Evolutionary conservation across 352 stramenopile genomes (phyloP).

Genomic region (Phytophthora brassicae): DNA sequence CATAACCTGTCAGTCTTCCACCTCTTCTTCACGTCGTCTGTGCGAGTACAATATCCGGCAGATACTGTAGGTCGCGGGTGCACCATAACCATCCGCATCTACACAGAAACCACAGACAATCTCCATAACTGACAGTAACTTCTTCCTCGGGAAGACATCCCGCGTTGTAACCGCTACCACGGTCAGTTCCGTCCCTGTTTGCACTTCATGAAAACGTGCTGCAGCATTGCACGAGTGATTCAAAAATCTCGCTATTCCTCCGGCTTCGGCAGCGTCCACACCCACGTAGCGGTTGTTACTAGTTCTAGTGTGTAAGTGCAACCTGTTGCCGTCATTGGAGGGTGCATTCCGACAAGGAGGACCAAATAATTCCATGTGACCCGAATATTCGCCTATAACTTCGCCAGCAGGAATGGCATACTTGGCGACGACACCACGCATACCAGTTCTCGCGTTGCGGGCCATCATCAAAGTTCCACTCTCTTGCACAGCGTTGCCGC

Average conservation of each 20-base stretch:
- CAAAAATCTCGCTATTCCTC: neutral
- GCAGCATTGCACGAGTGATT: neutral
- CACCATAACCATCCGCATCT: too few relatives aligned
- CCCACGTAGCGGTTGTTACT: neutral
- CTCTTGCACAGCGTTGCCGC: neutral
- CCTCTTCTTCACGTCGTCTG: too few relatives aligned
- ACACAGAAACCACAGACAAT: neutral
- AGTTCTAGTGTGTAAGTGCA: neutral
- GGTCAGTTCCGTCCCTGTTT: neutral
- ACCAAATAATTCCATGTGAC: neutral
- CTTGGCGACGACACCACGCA: neutral
- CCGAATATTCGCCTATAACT: neutral
- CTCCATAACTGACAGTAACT: neutral
- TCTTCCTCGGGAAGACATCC: neutral
- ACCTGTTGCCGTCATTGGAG: neutral
- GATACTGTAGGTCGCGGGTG: neutral
- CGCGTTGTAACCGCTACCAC: neutral
- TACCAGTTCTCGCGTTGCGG: neutral
- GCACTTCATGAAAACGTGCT: neutral
- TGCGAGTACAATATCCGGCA: too few relatives aligned
- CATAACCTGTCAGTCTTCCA: too few relatives aligned
- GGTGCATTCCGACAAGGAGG: neutral
- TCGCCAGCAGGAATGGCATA: neutral
- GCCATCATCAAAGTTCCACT: too few relatives aligned
- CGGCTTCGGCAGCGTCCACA: neutral